Evolutionary conservation across 2,329 filamentous ascomycete species (phyloP).

Genomic region (Colletotrichum euphorbiae): DNA sequence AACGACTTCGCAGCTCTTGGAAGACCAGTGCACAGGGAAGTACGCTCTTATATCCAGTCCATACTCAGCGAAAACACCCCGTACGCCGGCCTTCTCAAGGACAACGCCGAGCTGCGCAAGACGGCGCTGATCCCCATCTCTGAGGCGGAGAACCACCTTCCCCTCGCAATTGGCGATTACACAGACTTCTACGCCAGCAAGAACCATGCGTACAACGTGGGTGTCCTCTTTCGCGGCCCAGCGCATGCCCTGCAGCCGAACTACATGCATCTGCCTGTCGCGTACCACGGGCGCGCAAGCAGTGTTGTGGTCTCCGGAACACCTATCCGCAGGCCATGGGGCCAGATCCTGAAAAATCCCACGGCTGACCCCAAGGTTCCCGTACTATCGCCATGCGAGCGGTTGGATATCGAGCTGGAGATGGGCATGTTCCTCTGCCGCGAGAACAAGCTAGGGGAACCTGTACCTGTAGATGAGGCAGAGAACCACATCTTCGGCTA

Average conservation of each 20-base stretch:
- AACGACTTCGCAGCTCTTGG: constrained; percentile 80
- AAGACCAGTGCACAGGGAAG: constrained; percentile 73
- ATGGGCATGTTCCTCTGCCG: constrained; percentile 80
- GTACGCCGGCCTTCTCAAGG: constrained; percentile 48
- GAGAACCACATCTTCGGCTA: constrained; percentile 79
- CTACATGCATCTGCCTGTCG: constrained; percentile 83
- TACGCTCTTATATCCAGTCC: constrained; percentile 77
- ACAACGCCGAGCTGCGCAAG: constrained; percentile 50
- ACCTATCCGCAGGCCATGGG: constrained; percentile 76
- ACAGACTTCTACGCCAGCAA: constrained; percentile 87
- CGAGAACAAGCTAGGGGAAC: constrained; percentile 73
- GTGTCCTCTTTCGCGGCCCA: constrained; percentile 78
- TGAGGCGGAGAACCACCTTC: constrained; percentile 75
- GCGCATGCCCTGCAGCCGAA: constrained; percentile 83
- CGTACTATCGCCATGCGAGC: constrained; percentile 68
- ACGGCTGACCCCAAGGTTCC: constrained; percentile 65
- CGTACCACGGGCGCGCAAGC: constrained; percentile 83
- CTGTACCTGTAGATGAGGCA: constrained; percentile 74
- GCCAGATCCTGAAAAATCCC: constrained; percentile 71
- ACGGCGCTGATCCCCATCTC: constrained; percentile 46
- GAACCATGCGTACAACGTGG: constrained; percentile 79
- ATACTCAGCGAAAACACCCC: constrained; percentile 67
- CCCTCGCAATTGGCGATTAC: constrained; percentile 83
- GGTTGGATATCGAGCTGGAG: constrained; percentile 83
- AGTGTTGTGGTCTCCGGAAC: constrained; percentile 82